Base-by-base conservation (phyloP, 2,329 filamentous ascomycete genomes). In the Epichloe gansuensis region DNA sequence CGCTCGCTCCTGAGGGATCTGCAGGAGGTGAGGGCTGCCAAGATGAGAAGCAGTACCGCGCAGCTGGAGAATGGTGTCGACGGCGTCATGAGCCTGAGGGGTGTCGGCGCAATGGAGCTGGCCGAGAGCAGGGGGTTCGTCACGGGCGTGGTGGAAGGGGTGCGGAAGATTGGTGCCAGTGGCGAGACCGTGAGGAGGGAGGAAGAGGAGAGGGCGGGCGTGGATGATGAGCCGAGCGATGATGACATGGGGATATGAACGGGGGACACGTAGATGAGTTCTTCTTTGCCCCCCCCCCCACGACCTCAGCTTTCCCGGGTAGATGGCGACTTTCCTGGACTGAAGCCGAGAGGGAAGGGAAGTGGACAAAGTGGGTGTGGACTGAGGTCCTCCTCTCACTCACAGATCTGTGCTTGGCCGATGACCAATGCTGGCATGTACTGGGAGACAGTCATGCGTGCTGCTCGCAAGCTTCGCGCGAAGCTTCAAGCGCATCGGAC, bases 61-160 rank as follows among this genome's bases (percentile, higher is more conserved):
- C 78, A 82, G 40, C 69, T 95, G 48, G 86, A 89, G 60, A 79
- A 78, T 21, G 85, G 78, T 8, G 82, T 81, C 3, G 82, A 83
- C 23, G 82, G 90, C n/a, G 79, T 88, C 52, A 77, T 85, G 64
- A 78, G 73, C 52, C 59, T 85, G 52, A 67, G 75, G 2, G 91
- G 91, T 23, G 86, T 97, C 0, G 93, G 93, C 2, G 87, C 87
- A 2, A 89, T 97, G 85, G 93, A 98, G 71, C 74, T 97, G 47
- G 85, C 87, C 0, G 91, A 97, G 71, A 87, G 83, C 51, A 78
- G 91, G 60, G 84, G 82, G 0, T 95, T 96, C 63, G 81, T 97
- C 55, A 75, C 81, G 1, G 87, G 87, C 1, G 88, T 96, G 2
- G 84, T 97, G 57, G 90, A 97, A 66, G 89, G 87, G 4, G 74